Conservation (phyloP, 2,329 filamentous ascomycete genomes). For the Pleoardoris graminearum region DNA sequence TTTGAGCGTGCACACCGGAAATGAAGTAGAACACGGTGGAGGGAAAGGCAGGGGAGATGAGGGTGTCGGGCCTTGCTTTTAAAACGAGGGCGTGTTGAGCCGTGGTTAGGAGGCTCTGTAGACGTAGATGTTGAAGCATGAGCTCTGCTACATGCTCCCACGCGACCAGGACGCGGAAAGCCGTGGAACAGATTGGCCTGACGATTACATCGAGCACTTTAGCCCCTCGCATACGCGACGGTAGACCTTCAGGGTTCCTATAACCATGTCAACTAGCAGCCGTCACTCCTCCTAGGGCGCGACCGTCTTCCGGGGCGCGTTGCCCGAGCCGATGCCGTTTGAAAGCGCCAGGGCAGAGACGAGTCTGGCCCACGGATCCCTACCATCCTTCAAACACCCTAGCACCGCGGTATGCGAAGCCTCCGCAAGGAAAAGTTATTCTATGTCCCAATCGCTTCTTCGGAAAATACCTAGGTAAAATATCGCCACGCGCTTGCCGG, state of each 20-base stretch:
- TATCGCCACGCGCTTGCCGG: constrained; percentile 9
- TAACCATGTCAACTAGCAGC: constrained; percentile 24
- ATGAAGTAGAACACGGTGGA: background rate
- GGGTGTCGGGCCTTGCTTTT: constrained; percentile 24
- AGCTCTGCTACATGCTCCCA: constrained; percentile 21
- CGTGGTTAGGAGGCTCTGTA: constrained; percentile 32
- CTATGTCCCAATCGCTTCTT: background rate
- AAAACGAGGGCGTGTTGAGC: constrained; percentile 22
- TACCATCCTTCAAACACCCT: constrained; percentile 30
- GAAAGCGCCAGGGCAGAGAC: constrained; percentile 26
- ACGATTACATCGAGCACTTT: constrained; percentile 30
- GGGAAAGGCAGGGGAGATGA: constrained; percentile 8
- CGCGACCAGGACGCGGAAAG: constrained; percentile 21
- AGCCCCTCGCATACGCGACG: constrained; percentile 35
- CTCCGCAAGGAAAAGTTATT: constrained; percentile 10
- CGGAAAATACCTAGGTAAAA: background rate
- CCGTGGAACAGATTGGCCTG: constrained; percentile 37
- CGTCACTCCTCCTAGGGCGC: constrained; percentile 19
- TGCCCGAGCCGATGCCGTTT: constrained; percentile 36
- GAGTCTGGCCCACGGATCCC: constrained; percentile 29
- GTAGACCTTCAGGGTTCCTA: constrained; percentile 24
- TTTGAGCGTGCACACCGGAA: background rate
- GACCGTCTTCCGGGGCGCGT: constrained; percentile 34
- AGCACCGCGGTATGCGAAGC: constrained; percentile 32
- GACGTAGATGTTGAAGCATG: constrained; percentile 26